Base-by-base conservation (phyloP, 225 moss, liverwort and hornwort species). In the Straminergon stramineum region DNA sequence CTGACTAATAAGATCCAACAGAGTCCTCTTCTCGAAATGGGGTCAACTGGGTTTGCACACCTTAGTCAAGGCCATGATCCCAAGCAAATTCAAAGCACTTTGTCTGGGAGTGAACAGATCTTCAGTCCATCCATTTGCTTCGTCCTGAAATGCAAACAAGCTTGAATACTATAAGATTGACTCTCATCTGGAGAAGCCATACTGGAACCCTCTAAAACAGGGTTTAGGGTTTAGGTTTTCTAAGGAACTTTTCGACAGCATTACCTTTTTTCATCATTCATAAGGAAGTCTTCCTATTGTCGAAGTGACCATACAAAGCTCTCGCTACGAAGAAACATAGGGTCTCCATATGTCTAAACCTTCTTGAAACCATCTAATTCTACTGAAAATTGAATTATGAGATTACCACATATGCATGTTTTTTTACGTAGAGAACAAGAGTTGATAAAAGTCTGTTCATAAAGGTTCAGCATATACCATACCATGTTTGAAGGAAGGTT, bases 71-170 rank as follows among this genome's bases (percentile, higher is more conserved):
- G 96, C 93, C 69, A 96, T 95, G 90, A 95, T 92, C 89, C 95
- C 94, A 51, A 97, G 93, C 90, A 97, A 91, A 86, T 95, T 96
- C 86, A 97, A 87, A 11, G 95, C 97, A 92, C 96, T 96, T 89
- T 94, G 97, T 91, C 95, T 93, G 63, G 95, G 95, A 53, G 95
- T 93, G 31, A 94, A 85, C 87, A 93, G 95, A 88, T 95, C 95
- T 83, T 97, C 95, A 66, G 94, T 96, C 93, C 95, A 95, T 87
- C 95, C 96, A 91, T 92, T 93, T 82, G 93, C 95, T 87, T 95
- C 95, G 84, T 94, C 96, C 95, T 96, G 86, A 55, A 70, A 87
- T 32, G 48, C 70, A 79, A 55, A 69, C 58, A 60, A 81, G 75
- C 62, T 86, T 41, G 51, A 41, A 75, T 21, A 27, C 13, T 37